Evolutionary conservation across 2,329 filamentous ascomycete species (phyloP).

Genomic region (Penicillium glabrum): DNA sequence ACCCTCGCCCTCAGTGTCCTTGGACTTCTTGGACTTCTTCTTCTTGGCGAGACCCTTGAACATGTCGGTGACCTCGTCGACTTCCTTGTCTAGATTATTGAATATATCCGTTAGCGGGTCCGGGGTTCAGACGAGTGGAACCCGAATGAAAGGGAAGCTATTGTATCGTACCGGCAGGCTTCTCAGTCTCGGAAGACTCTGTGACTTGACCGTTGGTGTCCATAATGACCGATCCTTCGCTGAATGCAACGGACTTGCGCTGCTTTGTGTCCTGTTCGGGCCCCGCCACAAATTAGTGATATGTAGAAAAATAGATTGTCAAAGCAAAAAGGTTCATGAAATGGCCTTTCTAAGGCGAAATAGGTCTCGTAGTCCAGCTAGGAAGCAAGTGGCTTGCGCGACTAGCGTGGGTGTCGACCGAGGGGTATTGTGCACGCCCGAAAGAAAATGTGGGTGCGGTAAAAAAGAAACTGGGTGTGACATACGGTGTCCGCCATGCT

Average conservation of each 20-base stretch:
- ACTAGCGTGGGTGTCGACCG: conserved; percentile 22
- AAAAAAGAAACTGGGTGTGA: conserved; percentile 38
- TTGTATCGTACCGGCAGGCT: conserved; percentile 73
- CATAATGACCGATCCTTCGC: conserved; percentile 81
- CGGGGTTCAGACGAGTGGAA: conserved; percentile 53
- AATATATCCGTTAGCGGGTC: conserved; percentile 16
- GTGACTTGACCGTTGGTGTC: conserved; percentile 85
- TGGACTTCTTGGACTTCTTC: conserved; percentile 64
- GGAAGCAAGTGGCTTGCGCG: conserved; percentile 13
- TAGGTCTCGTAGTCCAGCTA: not conserved
- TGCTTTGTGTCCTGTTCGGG: conserved; percentile 57
- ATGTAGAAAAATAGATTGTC: not conserved
- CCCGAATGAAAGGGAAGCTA: not conserved
- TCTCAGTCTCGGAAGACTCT: conserved; percentile 71
- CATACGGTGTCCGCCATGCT: conserved; percentile 47
- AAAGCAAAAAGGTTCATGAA: not conserved
- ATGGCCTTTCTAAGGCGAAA: not conserved
- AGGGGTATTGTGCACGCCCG: conserved; percentile 31
- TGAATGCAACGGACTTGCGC: conserved; percentile 93
- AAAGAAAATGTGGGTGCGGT: conserved; percentile 44
- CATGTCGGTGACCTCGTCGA: conserved; percentile 66
- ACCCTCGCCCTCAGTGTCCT: conserved; percentile 53
- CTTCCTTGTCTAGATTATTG: conserved; percentile 50
- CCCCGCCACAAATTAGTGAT: conserved; percentile 27
- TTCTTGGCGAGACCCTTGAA: conserved; percentile 73